Evolutionary conservation across 495 filamentous ascomycete species (phyloP), one percentile per base, ranked within the genome.

Genomic region (Parathielavia hyrcaniae): DNA sequence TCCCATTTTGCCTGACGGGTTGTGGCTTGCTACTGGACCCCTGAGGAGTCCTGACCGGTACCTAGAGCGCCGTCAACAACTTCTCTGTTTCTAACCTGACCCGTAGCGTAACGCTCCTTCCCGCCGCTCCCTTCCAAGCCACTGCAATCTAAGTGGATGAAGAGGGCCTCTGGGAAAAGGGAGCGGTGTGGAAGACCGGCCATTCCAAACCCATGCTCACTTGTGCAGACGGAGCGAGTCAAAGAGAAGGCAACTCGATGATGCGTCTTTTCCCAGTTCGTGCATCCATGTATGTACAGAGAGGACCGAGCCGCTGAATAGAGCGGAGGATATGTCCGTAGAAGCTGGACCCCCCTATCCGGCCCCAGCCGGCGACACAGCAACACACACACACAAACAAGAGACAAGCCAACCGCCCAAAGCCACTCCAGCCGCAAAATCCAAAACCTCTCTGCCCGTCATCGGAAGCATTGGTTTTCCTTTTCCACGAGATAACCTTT

Each of bases 251-350:
- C n/a, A 17, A 17, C 19, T 44, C 30, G 47, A 26, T 23, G 12
- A 26, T 55, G 19, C 38, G 23, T 13, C 9, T 11, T 13, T 26
- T n/a, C n/a, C 19, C 43, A 10, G 20, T 40, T 46, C 16, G 53
- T 26, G 26, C 35, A 36, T 56, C 45, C 49, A 49, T 48, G 44
- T 40, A 56, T 48, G 44, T 49, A 56, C 54, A 55, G 17, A n/a
- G 14, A 17, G 16, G 13, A 20, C 8, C 44, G 39, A 53, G 38
- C 13, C 5, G 43, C 11, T 19, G 8, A 10, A 41, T 7, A 43
- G 13, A 19, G 40, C 11, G 17, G n/a, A 23, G 52, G 34, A 53
- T 16, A 41, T n/a, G 35, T 36, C 19, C 17, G 26, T 17, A 3
- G n/a, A 16, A 17, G 7, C 9, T 13, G 22, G 26, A n/a, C n/a